Conservation (phyloP, 2,329 filamentous ascomycete genomes). For the Colletotrichum tabaci region DNA sequence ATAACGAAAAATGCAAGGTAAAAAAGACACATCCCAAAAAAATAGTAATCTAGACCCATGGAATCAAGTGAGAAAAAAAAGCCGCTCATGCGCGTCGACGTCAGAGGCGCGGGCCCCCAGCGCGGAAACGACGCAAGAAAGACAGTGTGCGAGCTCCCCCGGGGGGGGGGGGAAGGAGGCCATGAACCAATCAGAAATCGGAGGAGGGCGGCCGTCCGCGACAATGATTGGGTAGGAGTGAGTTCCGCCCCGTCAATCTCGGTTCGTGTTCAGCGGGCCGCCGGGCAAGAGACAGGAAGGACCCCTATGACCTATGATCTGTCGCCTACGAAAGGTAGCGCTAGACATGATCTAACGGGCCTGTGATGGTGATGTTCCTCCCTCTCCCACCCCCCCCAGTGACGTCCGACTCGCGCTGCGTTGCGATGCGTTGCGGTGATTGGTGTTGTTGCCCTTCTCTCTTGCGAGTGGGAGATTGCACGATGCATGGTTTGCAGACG, state of each 20-base stretch:
- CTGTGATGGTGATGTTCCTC: neutral
- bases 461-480: neutral
- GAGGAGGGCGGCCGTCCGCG: neutral
- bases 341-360: too few relatives aligned
- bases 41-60: neutral
- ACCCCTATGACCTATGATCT: conserved; percentile 28
- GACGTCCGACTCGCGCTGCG: conserved; percentile 33
- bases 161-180: neutral
- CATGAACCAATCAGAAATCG: neutral
- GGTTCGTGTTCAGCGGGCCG: neutral
- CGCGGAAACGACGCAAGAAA: neutral
- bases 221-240: neutral
- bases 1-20: neutral
- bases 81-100: conserved; percentile 36
- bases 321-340: too few relatives aligned
- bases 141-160: neutral
- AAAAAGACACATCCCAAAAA: neutral
- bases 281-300: neutral
- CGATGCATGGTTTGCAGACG: neutral
- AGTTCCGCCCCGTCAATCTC: neutral
- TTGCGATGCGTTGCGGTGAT: neutral
- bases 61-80: neutral
- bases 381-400: conserved; percentile 5
- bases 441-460: neutral
- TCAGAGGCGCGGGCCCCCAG: conserved; percentile 22